Conservation (phyloP, 2,329 filamentous ascomycete genomes). For the Trichoderma simmonsii region DNA sequence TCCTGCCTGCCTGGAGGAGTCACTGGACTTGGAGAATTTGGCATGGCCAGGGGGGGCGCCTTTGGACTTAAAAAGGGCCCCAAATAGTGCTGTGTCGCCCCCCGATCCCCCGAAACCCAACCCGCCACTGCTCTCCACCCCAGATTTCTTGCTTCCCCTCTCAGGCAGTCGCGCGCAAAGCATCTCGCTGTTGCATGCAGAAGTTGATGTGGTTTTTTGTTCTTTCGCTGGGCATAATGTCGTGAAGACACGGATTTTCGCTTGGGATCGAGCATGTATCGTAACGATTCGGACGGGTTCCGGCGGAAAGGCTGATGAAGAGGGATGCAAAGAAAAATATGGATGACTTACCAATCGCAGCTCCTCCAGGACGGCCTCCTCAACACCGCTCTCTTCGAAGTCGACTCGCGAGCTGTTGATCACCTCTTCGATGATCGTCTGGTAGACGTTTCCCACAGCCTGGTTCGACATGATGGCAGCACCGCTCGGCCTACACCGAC, state of each 20-base stretch:
- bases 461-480: constrained; percentile 53
- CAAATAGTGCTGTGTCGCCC: constrained; percentile 53
- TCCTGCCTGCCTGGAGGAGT: constrained; percentile 11
- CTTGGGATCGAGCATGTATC: background rate
- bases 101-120: constrained; percentile 30
- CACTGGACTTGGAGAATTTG: constrained; percentile 3
- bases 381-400: constrained; percentile 94
- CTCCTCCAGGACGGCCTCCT: constrained; percentile 80
- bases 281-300: background rate
- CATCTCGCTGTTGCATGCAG: constrained; percentile 4
- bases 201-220: background rate
- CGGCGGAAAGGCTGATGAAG: background rate
- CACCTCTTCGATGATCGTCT: constrained; percentile 75
- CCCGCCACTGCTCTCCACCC: constrained; percentile 25
- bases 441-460: constrained; percentile 73
- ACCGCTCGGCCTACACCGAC: constrained; percentile 16
- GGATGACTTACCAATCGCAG: constrained; percentile 71
- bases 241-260: background rate
- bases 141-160: constrained; percentile 32
- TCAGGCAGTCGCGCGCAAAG: constrained; percentile 26
- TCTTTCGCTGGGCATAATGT: background rate
- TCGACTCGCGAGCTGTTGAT: constrained; percentile 89
- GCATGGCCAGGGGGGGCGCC: constrained; percentile 23
- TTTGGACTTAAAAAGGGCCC: constrained; percentile 52
- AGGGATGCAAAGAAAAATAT: background rate